These are phyloP conservation scores for Phlebiopsis gigantea DNA, from an alignment of 768 basidiomycete genomes.

Conservation along the genomic window DNA sequence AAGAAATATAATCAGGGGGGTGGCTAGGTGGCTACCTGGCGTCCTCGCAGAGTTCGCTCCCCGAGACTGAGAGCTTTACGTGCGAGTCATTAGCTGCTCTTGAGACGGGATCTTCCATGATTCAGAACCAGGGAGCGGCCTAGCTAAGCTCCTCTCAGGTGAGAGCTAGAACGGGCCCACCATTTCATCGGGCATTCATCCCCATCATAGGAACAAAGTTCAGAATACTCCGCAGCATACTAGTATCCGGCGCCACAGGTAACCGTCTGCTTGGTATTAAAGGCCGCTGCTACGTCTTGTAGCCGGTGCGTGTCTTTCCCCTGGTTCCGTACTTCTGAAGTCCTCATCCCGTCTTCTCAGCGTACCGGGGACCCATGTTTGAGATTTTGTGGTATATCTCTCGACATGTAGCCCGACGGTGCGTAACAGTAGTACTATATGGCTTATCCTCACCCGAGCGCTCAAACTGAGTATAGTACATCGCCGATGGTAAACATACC, in stretches of 20 bases:
- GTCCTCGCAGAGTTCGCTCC: no score
- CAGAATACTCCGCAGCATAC: not conserved
- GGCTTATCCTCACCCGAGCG: not conserved
- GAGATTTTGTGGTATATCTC: not conserved
- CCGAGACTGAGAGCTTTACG: no score
- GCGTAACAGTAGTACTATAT: not conserved
- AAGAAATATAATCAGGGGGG: no score
- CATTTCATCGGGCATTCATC: no score
- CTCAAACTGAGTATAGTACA: not conserved
- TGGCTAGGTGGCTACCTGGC: no score
- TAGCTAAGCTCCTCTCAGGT: no score
- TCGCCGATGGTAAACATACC: not conserved
- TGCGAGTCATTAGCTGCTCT: no score
- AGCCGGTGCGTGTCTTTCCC: not conserved
- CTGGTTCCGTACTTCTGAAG: not conserved
- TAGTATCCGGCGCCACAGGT: not conserved
- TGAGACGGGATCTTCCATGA: no score
- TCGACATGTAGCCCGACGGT: not conserved
- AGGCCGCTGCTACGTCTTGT: not conserved
- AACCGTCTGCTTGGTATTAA: not conserved
- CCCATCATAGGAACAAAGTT: no score
- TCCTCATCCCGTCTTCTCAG: not conserved
- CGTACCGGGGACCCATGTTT: not conserved
- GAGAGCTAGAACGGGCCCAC: no score
- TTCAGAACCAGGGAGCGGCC: no score